These are phyloP conservation scores for Chrysoporthe puriensis DNA, from an alignment of 2,329 filamentous ascomycete species.

Conservation along the genomic window DNA sequence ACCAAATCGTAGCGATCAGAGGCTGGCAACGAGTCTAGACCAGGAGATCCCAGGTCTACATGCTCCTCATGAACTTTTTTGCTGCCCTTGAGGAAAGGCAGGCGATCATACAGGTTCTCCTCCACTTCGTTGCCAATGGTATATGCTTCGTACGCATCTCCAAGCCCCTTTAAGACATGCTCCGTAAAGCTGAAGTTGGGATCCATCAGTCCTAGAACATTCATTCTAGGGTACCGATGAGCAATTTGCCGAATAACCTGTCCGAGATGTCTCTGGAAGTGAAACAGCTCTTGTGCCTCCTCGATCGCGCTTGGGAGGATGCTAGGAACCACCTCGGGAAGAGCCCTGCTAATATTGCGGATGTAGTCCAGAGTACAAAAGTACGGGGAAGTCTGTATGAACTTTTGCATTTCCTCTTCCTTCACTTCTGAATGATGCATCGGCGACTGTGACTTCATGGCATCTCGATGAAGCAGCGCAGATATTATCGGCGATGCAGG, in stretches of 20 bases:
- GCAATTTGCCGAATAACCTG: slow-evolving; percentile 42
- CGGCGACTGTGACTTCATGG: no score
- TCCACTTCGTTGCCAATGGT: slow-evolving; percentile 33
- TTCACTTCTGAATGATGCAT: slow-evolving; percentile 31
- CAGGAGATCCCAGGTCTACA: slow-evolving; percentile 32
- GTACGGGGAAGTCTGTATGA: slow-evolving; percentile 40
- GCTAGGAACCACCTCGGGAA: slow-evolving; percentile 34
- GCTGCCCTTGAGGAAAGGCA: slow-evolving; percentile 16
- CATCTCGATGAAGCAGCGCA: not conserved
- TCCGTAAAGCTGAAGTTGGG: slow-evolving; percentile 37
- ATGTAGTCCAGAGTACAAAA: slow-evolving; percentile 37
- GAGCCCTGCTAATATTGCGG: slow-evolving; percentile 32
- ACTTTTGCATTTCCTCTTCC: slow-evolving; percentile 34
- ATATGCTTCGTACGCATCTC: slow-evolving; percentile 38
- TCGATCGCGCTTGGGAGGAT: slow-evolving; percentile 35
- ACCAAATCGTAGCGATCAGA: slow-evolving; percentile 35
- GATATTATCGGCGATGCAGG: slow-evolving; percentile 10
- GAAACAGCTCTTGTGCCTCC: slow-evolving; percentile 37
- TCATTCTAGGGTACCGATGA: slow-evolving; percentile 45
- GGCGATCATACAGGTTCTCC: slow-evolving; percentile 29
- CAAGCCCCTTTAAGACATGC: slow-evolving; percentile 39
- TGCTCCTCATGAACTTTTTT: slow-evolving; percentile 30
- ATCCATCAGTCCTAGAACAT: slow-evolving; percentile 43
- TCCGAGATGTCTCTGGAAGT: slow-evolving; percentile 40
- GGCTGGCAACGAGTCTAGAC: slow-evolving; percentile 25